Evolutionary conservation across 495 filamentous ascomycete genomes (phyloP).

Genomic region (Annulohypoxylon nitens): DNA sequence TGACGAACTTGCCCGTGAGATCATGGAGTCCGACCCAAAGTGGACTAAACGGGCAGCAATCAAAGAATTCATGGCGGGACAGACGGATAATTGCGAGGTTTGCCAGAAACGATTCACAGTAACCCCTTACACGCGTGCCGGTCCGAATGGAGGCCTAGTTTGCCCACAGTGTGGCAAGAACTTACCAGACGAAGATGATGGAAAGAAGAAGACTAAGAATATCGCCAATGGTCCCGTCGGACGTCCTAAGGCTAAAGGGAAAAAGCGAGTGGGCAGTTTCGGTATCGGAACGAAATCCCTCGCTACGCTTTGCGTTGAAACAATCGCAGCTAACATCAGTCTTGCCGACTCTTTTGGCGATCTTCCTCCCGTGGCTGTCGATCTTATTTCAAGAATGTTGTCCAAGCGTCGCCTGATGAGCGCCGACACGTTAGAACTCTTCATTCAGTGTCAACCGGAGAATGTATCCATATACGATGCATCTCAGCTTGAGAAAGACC

Average conservation of each 20-base stretch:
- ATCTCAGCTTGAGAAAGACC: constrained; percentile 77
- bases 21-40: constrained; percentile 53
- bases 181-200: constrained; percentile 71
- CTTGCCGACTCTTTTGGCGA: constrained; percentile 88
- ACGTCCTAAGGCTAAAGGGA: constrained; percentile 77
- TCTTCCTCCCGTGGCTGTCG: constrained; percentile 73
- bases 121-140: constrained; percentile 87
- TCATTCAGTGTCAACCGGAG: constrained; percentile 75
- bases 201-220: constrained; percentile 68
- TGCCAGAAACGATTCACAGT: constrained; percentile 94
- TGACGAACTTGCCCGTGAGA: constrained; percentile 65
- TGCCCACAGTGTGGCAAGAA: constrained; percentile 89
- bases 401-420: constrained; percentile 82
- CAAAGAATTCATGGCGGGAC: constrained; percentile 78
- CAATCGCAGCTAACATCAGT: constrained; percentile 83
- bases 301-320: constrained; percentile 84
- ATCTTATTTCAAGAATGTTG: constrained; percentile 82
- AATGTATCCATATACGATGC: constrained; percentile 84
- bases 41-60: constrained; percentile 56
- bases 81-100: constrained; percentile 87
- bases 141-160: constrained; percentile 83
- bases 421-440: constrained; percentile 77
- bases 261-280: constrained; percentile 81
- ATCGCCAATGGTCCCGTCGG: constrained; percentile 57
- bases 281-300: constrained; percentile 82